Base-by-base conservation (phyloP, 768 basidiomycete genomes). In the Hygrophorus russula region DNA sequence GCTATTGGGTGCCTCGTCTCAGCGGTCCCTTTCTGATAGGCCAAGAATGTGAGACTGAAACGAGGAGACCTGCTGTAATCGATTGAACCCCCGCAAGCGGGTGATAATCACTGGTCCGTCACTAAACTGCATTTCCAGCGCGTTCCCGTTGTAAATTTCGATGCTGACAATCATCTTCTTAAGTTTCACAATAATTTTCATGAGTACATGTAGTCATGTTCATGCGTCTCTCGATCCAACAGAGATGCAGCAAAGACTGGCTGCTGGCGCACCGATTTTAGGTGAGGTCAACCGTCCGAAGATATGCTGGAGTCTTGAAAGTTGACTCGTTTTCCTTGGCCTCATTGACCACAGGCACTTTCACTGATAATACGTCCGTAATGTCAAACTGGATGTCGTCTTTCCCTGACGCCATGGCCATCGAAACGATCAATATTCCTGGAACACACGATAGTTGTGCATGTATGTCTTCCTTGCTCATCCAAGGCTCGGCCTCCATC, bases 341-440 rank as follows among this genome's bases (percentile, higher is more conserved):
- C 17, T 5, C n/a, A 2, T 5, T 29, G 11, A 7, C 14, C 28
- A 33, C 30, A 42, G 41, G 41, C 11, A 33, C 41, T 19, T 42
- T 42, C 32, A 32, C 17, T 12, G 41, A 42, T 31, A 33, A 9
- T 7, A 32, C 17, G 11, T 34, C 41, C 10, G 32, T 18, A 8
- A 33, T 36, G 41, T 20, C 14, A 32, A 42, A 35, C 32, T 42
- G 41, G 41, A 42, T 42, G 41, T 30, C 7, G 12, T 19, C 28
- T 17, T 12, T 42, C 19, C n/a, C 41, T 12, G 41, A 42, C 24
- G 30, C 18, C 14, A 42, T 14, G 5, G 9, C 31, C 11, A 42
- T 42, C 32, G 41, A 42, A 34, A 10, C 34, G 15, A 33, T 42
- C 5, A 33, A 42, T 30, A 18, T 42, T 34, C 41, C 41, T 42